Base-by-base conservation (phyloP, 495 filamentous ascomycete species). In the Penicillium argentinense region DNA sequence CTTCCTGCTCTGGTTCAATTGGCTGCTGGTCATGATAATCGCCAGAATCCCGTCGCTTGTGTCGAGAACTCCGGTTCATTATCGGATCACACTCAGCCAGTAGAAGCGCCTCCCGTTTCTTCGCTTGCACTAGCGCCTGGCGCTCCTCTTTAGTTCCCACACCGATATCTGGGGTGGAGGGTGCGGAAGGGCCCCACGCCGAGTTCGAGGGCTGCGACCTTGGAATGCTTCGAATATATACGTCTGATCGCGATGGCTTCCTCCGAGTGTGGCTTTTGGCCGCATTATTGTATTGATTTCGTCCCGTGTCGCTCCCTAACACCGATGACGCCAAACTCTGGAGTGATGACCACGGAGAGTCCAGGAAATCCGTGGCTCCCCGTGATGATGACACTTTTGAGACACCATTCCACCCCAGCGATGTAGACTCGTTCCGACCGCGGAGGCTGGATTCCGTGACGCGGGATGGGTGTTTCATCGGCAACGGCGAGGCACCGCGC, bases 61-160 rank as follows among this genome's bases (percentile, higher is more conserved):
- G 76, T 29, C 71, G 69, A 21, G 72, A 66, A 11, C 66, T 65
- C 14, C 59, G 60, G 46, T 72, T 74, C 29, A 74, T 62, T 18
- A 64, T 62, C 38, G 74, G 49, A 41, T 77, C 69, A 9, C 70
- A 72, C 50, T 82, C 75, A 27, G 80, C 75, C 29, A 74, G 62
- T 12, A 86, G 58, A 32, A 86, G 56, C n/a, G 77, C 75, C 51
- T 83, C 78, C 47, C 81, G 66, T 60, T 83, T 86, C 68, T 80
- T 79, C 16, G 80, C 82, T 48, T 83, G 76, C 13, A 84, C 68
- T 42, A 82, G 47, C 18, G 74, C 75, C 37, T 77, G 72, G 37
- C 80, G 59, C 39, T 81, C 76, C 57, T 83, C 82, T 51, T 73
- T 66, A 21, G 78, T 76, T 12, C 81, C 82, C 8, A 55, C 59